Percentiles rank a stretch among this genome's conserved stretches.
These are phyloP conservation scores for Saturnispora quitensis DNA, from an alignment of 805 yeast genomes.

Conservation along the genomic window DNA sequence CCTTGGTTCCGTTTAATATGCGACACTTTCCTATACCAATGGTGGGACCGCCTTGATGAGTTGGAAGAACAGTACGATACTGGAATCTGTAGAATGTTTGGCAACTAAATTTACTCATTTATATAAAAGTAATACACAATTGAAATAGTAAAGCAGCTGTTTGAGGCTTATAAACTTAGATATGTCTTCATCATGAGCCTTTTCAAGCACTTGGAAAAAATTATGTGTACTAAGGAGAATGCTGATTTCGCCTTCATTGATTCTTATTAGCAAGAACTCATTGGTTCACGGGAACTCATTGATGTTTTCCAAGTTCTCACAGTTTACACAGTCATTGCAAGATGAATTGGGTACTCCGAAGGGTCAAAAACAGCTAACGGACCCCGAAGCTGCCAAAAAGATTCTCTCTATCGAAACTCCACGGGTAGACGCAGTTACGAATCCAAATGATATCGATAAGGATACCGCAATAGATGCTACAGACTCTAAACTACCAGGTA, in stretches of 20 bases:
- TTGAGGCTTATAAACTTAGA: too few species aligned
- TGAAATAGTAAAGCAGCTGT: neutral
- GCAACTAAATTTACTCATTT: slow-evolving; percentile 12
- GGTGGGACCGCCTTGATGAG: slow-evolving; percentile 80
- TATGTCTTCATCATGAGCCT: neutral
- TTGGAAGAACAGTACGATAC: slow-evolving; percentile 41
- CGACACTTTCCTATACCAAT: slow-evolving; percentile 76
- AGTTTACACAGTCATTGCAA: slow-evolving; percentile 14
- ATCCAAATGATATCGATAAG: neutral
- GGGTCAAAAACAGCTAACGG: slow-evolving; percentile 16
- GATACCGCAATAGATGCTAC: neutral
- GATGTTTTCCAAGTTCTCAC: slow-evolving; percentile 5
- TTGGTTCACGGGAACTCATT: neutral
- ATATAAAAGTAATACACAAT: neutral
- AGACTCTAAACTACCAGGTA: slow-evolving; percentile 18
- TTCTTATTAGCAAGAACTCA: neutral
- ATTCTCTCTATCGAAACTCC: neutral
- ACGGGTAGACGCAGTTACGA: neutral
- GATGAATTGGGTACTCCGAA: slow-evolving; percentile 24
- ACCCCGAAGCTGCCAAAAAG: slow-evolving; percentile 21
- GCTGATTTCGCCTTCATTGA: neutral
- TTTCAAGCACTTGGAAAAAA: neutral
- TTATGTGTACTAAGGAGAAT: neutral
- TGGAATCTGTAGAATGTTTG: slow-evolving; percentile 41
- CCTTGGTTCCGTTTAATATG: slow-evolving; percentile 98